Evolutionary conservation across 441 rosid genomes (phyloP).

Genomic region (Biscutella laevigata): DNA sequence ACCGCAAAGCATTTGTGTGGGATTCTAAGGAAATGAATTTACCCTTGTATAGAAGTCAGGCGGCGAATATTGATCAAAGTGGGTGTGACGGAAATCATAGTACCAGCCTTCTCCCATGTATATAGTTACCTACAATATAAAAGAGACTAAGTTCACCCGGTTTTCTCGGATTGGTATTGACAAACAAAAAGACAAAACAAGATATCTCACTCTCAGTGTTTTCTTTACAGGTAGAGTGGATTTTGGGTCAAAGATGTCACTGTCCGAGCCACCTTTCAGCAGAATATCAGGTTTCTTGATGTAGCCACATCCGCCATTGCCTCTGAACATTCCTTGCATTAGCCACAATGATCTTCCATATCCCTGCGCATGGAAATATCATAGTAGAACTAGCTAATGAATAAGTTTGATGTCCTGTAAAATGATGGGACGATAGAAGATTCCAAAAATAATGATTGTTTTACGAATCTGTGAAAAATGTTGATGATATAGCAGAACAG

Average conservation of each 20-base stretch:
- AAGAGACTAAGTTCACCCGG: neutral
- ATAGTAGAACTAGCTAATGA: neutral
- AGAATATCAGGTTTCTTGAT: constrained; percentile 50
- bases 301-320: too few species aligned
- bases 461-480: constrained; percentile 19
- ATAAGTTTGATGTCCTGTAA: neutral
- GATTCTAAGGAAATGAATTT: neutral
- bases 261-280: constrained; percentile 33
- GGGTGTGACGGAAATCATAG: constrained; percentile 46
- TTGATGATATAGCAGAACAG: constrained; percentile 27
- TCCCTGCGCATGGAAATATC: constrained; percentile 29
- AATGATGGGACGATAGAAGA: neutral
- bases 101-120: constrained; percentile 62
- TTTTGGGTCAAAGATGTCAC: constrained; percentile 61
- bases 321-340: constrained; percentile 66
- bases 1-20: neutral
- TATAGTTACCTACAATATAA: constrained; percentile 33
- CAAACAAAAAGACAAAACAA: neutral
- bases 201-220: constrained; percentile 39
- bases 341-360: constrained; percentile 51
- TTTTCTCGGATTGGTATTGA: neutral
- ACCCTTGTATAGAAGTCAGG: constrained; percentile 60
- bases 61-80: constrained; percentile 50
- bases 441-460: too few species aligned
- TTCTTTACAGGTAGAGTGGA: constrained; percentile 31